phyloP scores from a whole-genome alignment of 129 eudicot species.

The Artemisia annua region DNA sequence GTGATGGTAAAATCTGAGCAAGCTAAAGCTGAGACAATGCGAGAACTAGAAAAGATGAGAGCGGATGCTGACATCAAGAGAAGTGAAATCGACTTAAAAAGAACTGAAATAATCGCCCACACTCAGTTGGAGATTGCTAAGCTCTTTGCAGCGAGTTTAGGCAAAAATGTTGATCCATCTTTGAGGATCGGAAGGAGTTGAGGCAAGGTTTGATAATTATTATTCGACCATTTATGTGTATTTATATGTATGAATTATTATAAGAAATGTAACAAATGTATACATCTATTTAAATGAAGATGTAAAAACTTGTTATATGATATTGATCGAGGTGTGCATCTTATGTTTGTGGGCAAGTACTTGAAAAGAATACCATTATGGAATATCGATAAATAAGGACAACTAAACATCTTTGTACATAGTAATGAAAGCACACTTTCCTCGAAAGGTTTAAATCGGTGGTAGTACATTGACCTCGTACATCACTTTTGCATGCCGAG shows the following conservation, averaged over 20 bases:
- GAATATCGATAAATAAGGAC: too few relatives aligned
- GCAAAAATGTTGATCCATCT: slow-evolving; percentile 61
- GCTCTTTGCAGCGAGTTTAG: slow-evolving; percentile 55
- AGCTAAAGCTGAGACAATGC: slow-evolving; percentile 62
- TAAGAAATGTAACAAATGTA: slow-evolving; percentile 10
- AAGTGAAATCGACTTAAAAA: slow-evolving; percentile 76
- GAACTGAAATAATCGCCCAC: slow-evolving; percentile 87
- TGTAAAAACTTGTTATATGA: slow-evolving; percentile 24
- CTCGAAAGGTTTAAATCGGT: too few relatives aligned
- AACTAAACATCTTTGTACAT: too few relatives aligned
- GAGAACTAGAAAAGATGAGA: slow-evolving; percentile 68
- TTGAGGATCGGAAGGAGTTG: slow-evolving; percentile 62
- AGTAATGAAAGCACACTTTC: too few relatives aligned
- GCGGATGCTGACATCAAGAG: slow-evolving; percentile 82
- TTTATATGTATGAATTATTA: slow-evolving; percentile 10
- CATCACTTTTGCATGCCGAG: too few relatives aligned
- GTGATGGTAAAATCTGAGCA: slow-evolving; percentile 74
- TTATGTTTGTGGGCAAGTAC: background rate
- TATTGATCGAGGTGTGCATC: slow-evolving; percentile 30
- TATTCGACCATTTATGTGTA: slow-evolving; percentile 5
- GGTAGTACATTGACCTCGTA: too few relatives aligned
- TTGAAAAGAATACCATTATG: background rate
- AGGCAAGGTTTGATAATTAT: slow-evolving; percentile 6
- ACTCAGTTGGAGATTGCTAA: slow-evolving; percentile 90
- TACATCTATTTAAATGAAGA: slow-evolving; percentile 31